These are phyloP conservation scores for Penicillium paradoxum DNA, from an alignment of 495 filamentous ascomycete genomes.

Conservation along the genomic window DNA sequence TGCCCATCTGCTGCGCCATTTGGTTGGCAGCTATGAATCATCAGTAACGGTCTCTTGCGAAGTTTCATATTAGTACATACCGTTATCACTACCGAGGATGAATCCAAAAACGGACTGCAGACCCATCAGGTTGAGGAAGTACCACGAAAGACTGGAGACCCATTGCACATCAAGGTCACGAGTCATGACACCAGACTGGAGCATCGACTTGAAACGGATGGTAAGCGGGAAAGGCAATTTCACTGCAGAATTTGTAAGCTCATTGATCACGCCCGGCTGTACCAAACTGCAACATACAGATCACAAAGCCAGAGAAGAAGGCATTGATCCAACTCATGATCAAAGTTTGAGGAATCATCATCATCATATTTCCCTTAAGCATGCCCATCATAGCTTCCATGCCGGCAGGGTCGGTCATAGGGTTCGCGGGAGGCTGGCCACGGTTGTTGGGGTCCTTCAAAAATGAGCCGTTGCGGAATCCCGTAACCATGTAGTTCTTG, in stretches of 20 bases:
- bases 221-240: constrained; percentile 98
- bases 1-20: constrained; percentile 88
- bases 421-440: constrained; percentile 85
- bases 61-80: constrained; percentile 43
- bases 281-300: constrained; percentile 57
- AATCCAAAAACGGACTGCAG: constrained; percentile 98
- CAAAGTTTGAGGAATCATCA: constrained; percentile 97
- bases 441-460: constrained; percentile 81
- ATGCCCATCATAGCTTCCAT: constrained; percentile 99
- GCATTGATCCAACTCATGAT: constrained; percentile 99
- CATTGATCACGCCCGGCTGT: neutral
- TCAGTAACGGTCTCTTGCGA: constrained; percentile 3
- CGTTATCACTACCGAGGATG: constrained; percentile 89
- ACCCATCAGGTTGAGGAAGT: constrained; percentile 94
- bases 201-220: constrained; percentile 98
- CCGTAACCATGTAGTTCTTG: constrained; percentile 71
- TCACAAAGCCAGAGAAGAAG: constrained; percentile 96
- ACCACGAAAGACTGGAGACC: constrained; percentile 98
- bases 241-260: constrained; percentile 51
- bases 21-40: constrained; percentile 74
- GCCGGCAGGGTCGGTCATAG: constrained; percentile 91
- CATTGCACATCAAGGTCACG: constrained; percentile 94
- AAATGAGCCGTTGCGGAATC: constrained; percentile 78
- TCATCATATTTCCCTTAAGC: constrained; percentile 99
- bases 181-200: constrained; percentile 92